These are phyloP conservation scores for Pleurotus ostreatus DNA, from an alignment of 768 basidiomycete genomes.

Conservation along the genomic window DNA sequence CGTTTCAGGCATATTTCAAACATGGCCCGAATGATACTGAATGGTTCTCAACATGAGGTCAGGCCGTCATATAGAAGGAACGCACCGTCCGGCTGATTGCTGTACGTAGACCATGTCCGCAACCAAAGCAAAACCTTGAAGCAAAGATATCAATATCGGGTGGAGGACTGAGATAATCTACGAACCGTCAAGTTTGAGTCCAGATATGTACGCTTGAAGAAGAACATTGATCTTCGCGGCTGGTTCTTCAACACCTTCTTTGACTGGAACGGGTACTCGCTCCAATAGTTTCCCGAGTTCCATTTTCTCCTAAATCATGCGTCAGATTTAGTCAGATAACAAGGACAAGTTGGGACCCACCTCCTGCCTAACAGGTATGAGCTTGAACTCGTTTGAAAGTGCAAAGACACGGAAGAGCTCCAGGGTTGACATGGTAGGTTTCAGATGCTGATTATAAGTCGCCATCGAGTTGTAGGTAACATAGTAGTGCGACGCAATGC, in stretches of 20 bases:
- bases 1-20: slow-evolving; percentile 97
- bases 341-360: slow-evolving; percentile 13
- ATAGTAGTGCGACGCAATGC: slow-evolving; percentile 94
- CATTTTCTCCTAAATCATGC: slow-evolving; percentile 58
- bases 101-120: slow-evolving; percentile 96
- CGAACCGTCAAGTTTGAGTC: slow-evolving; percentile 84
- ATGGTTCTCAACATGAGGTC: neutral
- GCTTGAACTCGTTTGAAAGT: slow-evolving; percentile 91
- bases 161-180: neutral
- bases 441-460: slow-evolving; percentile 91
- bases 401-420: slow-evolving; percentile 97
- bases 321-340: slow-evolving; percentile 16
- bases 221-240: slow-evolving; percentile 97
- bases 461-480: slow-evolving; percentile 96
- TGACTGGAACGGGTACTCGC: slow-evolving; percentile 94
- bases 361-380: slow-evolving; percentile 81
- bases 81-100: slow-evolving; percentile 89
- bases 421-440: slow-evolving; percentile 79
- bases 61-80: neutral
- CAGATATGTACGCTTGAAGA: slow-evolving; percentile 91
- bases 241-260: slow-evolving; percentile 94
- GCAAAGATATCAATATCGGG: neutral
- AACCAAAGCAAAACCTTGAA: slow-evolving; percentile 71
- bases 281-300: slow-evolving; percentile 89
- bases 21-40: slow-evolving; percentile 87